A percentile compares a stretch with the other conserved stretches of the same genome.
These are phyloP conservation scores for Ophidiomyces ophidiicola DNA, from an alignment of 2,329 filamentous ascomycete species.

Conservation along the genomic window DNA sequence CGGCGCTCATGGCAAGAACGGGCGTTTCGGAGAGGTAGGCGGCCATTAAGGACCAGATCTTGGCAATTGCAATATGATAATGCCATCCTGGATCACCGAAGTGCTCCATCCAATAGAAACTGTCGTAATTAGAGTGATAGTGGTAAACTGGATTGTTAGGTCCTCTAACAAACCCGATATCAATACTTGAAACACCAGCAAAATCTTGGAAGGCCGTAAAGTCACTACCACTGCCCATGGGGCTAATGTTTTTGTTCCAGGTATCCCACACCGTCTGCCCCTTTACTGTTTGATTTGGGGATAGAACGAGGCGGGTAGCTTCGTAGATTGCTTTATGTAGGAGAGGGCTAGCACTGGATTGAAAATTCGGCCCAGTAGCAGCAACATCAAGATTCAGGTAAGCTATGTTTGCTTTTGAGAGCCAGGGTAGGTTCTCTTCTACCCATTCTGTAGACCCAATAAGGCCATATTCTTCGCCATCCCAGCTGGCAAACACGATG, in stretches of 20 bases:
- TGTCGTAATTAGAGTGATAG: constrained; percentile 77
- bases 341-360: constrained; percentile 57
- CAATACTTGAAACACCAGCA: constrained; percentile 53
- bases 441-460: constrained; percentile 88
- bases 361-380: constrained; percentile 52
- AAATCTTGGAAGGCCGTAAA: constrained; percentile 65
- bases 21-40: constrained; percentile 51
- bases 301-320: constrained; percentile 50
- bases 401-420: constrained; percentile 58
- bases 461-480: constrained; percentile 74
- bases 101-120: constrained; percentile 69
- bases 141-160: constrained; percentile 47
- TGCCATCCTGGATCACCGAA: constrained; percentile 55
- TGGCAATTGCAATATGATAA: constrained; percentile 52
- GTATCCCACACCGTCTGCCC: constrained; percentile 58
- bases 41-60: constrained; percentile 51
- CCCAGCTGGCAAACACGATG: constrained; percentile 81
- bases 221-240: constrained; percentile 61
- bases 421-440: constrained; percentile 76
- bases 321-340: constrained; percentile 62
- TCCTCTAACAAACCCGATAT: constrained; percentile 46
- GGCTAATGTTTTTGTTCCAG: constrained; percentile 50
- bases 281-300: constrained; percentile 60
- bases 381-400: constrained; percentile 81
- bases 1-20: constrained; percentile 52